Evolutionary conservation across 2,329 filamentous ascomycete genomes (phyloP).

Genomic region (Gyromitra esculenta): DNA sequence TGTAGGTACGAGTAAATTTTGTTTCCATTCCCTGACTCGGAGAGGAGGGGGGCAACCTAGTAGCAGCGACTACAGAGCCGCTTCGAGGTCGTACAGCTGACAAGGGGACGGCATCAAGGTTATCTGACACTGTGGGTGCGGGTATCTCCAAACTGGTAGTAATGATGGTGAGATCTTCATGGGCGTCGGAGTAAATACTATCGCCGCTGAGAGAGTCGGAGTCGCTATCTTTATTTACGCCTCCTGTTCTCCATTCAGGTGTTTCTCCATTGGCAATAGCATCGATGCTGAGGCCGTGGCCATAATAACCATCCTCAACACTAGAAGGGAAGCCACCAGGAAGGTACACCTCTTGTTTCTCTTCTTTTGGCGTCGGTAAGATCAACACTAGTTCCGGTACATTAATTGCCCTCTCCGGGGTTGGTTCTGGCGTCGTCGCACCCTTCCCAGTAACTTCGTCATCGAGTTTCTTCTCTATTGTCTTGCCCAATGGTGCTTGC

Average conservation of each 20-base stretch:
- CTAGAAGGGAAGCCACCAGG: not conserved
- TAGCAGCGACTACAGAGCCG: not conserved
- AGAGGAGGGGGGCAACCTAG: not conserved
- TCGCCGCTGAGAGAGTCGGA: slow-evolving; percentile 23
- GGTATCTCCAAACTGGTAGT: not conserved
- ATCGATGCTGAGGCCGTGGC: not conserved
- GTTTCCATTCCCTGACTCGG: not conserved
- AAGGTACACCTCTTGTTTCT: slow-evolving; percentile 14
- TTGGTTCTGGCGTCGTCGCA: not conserved
- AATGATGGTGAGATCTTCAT: slow-evolving; percentile 21
- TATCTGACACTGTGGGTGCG: not conserved
- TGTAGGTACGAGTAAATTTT: not conserved
- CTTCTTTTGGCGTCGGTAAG: slow-evolving; percentile 35
- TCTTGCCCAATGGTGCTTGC: slow-evolving; percentile 5
- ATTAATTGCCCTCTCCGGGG: slow-evolving; percentile 4
- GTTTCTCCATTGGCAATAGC: not conserved
- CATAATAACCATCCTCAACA: not conserved
- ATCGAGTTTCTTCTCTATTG: not conserved
- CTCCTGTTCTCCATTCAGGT: not conserved
- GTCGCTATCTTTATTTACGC: not conserved
- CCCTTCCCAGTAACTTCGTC: not conserved
- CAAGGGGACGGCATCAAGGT: not conserved
- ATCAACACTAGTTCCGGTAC: slow-evolving; percentile 34
- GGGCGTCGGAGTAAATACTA: slow-evolving; percentile 45
- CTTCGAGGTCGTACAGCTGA: slow-evolving; percentile 5